phyloP scores from a whole-genome alignment of 106 monocot species.

The Xerophyta viscosa region DNA sequence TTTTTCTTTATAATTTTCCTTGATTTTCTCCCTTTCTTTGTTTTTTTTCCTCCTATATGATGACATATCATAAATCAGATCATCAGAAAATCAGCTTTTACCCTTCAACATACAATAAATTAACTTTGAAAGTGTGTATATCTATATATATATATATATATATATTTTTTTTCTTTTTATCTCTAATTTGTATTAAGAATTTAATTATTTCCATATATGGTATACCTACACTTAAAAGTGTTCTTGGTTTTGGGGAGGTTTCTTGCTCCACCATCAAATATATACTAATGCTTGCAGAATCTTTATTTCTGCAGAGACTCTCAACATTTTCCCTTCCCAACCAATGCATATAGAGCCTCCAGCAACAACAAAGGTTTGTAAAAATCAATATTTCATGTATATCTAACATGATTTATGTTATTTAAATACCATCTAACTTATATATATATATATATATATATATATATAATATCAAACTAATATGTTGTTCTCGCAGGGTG shows the following conservation, averaged over 20 bases:
- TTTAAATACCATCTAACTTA: too few relatives aligned
- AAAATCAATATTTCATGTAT: background rate
- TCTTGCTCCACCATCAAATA: conserved; percentile 29
- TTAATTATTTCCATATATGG: background rate
- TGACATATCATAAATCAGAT: too few relatives aligned
- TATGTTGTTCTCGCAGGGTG: conserved; percentile 20
- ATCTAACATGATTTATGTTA: background rate
- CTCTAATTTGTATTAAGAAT: too few relatives aligned
- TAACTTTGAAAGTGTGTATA: too few relatives aligned
- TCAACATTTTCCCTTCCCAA: conserved; percentile 87
- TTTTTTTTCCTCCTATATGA: too few relatives aligned
- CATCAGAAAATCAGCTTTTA: too few relatives aligned
- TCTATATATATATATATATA: too few relatives aligned
- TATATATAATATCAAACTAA: too few relatives aligned
- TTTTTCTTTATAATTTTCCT: conserved; percentile 1
- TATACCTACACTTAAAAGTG: too few relatives aligned
- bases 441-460: too few relatives aligned
- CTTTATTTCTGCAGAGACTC: conserved; percentile 91
- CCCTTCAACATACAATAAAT: conserved; percentile 41
- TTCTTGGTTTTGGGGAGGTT: too few relatives aligned
- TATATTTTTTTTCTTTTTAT: background rate
- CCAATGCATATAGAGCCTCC: conserved; percentile 73
- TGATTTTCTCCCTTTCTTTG: background rate
- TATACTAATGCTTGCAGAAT: too few relatives aligned
- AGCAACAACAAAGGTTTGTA: conserved; percentile 41